Evolutionary conservation across 768 basidiomycete genomes (phyloP).

Genomic region (Hericium rajendrae): DNA sequence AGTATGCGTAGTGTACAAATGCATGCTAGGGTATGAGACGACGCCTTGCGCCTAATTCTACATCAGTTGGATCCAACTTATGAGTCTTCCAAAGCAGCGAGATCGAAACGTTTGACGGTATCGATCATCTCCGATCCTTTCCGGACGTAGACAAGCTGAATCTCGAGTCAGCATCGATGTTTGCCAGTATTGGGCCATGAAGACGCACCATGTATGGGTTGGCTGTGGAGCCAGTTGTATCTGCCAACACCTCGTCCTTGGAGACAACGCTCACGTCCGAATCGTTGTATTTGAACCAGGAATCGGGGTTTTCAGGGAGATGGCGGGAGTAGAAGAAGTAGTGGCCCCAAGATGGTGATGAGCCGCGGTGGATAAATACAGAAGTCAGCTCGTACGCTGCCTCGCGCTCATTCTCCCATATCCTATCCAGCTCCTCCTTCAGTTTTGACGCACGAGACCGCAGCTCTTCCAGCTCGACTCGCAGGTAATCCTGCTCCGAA

Average conservation of each 20-base stretch:
- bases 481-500: constrained; percentile 43
- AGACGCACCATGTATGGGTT: constrained; percentile 76
- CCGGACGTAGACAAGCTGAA: constrained; percentile 73
- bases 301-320: constrained; percentile 68
- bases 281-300: constrained; percentile 97
- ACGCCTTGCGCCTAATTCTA: background rate
- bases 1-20: background rate
- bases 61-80: background rate
- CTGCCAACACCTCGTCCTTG: constrained; percentile 77
- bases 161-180: background rate
- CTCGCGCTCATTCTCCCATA: constrained; percentile 62
- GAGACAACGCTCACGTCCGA: constrained; percentile 69
- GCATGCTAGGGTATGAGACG: background rate
- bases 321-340: constrained; percentile 94
- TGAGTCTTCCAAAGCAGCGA: constrained; percentile 17
- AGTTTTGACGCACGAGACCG: constrained; percentile 39
- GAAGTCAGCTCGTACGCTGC: constrained; percentile 86
- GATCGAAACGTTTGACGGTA: constrained; percentile 62
- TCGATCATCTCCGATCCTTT: constrained; percentile 73
- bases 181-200: background rate
- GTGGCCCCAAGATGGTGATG: constrained; percentile 81
- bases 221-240: constrained; percentile 85
- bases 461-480: constrained; percentile 46
- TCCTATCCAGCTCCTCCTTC: constrained; percentile 58
- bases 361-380: constrained; percentile 91